A percentile compares a stretch with the other conserved stretches of the same genome.
phyloP scores from a whole-genome alignment of 2,329 filamentous ascomycete species.

The Epichloe bromicola region DNA sequence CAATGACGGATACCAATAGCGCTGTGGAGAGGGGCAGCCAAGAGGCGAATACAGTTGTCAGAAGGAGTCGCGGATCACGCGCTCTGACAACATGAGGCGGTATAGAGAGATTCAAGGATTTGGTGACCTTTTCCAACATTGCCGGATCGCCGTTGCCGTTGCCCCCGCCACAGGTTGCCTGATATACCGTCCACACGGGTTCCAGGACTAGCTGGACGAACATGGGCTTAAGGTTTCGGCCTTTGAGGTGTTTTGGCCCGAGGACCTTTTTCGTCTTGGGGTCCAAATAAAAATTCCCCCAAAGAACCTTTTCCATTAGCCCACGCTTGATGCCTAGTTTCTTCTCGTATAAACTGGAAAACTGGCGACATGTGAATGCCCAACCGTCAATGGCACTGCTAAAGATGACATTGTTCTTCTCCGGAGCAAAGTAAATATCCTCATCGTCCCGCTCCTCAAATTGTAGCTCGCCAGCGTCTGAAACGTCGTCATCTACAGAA shows the following conservation, averaged over 20 bases:
- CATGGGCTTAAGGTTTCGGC: constrained; percentile 82
- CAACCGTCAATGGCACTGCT: constrained; percentile 97
- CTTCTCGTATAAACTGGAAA: constrained; percentile 86
- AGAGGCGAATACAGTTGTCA: constrained; percentile 74
- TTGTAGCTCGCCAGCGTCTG: constrained; percentile 45
- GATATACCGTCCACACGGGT: constrained; percentile 91
- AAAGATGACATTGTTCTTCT: constrained; percentile 98
- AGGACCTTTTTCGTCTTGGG: constrained; percentile 94
- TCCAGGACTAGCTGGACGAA: constrained; percentile 95
- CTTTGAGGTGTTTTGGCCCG: constrained; percentile 83
- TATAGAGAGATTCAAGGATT: constrained; percentile 73
- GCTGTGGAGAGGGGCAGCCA: constrained; percentile 93
- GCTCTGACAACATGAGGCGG: constrained; percentile 75
- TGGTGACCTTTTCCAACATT: constrained; percentile 87
- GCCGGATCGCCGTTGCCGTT: constrained; percentile 71
- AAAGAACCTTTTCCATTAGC: constrained; percentile 82
- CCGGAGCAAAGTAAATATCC: constrained; percentile 93
- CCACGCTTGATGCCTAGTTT: constrained; percentile 90
- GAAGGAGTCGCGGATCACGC: constrained; percentile 67
- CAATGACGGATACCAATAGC: constrained; percentile 82
- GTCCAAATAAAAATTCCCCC: constrained; percentile 94
- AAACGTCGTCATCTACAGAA: constrained; percentile 32
- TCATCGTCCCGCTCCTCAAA: constrained; percentile 92
- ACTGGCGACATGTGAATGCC: constrained; percentile 94
- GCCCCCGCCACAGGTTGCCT: constrained; percentile 73